Conservation (phyloP, 1,284 basidiomycete species). For the Cystobasidium sp. region DNA sequence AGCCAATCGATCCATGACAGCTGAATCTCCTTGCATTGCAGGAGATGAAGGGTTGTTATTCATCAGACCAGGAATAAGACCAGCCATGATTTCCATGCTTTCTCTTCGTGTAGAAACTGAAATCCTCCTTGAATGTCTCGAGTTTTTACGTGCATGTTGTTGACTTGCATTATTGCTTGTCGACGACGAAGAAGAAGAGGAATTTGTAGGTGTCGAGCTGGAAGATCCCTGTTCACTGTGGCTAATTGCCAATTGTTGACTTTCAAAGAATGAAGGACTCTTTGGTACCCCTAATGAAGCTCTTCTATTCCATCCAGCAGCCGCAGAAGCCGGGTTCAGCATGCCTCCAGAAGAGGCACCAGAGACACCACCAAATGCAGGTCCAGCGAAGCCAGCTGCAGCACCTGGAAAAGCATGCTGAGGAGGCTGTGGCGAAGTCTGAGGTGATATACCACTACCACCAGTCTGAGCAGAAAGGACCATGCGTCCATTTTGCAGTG, state of each 20-base stretch:
- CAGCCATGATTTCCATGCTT: conserved; percentile 53
- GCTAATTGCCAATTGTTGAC: conserved; percentile 9
- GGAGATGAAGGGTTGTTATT: conserved; percentile 30
- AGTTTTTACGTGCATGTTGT: conserved; percentile 49
- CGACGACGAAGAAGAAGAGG: background rate
- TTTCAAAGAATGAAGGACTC: conserved; percentile 26
- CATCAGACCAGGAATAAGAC: conserved; percentile 39
- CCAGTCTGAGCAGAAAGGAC: conserved; percentile 9
- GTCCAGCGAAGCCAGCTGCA: too few relatives aligned
- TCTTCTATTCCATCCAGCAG: conserved; percentile 8
- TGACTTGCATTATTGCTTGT: background rate
- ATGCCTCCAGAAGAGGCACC: background rate
- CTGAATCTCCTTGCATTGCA: conserved; percentile 3
- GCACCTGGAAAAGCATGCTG: conserved; percentile 22
- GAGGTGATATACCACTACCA: conserved; percentile 16
- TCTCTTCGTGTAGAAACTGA: conserved; percentile 52
- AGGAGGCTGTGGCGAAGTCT: conserved; percentile 24
- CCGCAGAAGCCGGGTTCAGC: conserved; percentile 17
- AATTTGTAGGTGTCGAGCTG: background rate
- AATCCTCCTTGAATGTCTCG: conserved; percentile 49
- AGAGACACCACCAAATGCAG: too few relatives aligned
- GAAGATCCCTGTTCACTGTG: conserved; percentile 4
- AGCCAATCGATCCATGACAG: conserved; percentile 25
- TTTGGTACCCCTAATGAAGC: conserved; percentile 27
- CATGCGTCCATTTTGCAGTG: conserved; percentile 26